phyloP scores from a whole-genome alignment of 225 moss, liverwort and hornwort species.

The Bryoerythrophyllum caledonicum region DNA sequence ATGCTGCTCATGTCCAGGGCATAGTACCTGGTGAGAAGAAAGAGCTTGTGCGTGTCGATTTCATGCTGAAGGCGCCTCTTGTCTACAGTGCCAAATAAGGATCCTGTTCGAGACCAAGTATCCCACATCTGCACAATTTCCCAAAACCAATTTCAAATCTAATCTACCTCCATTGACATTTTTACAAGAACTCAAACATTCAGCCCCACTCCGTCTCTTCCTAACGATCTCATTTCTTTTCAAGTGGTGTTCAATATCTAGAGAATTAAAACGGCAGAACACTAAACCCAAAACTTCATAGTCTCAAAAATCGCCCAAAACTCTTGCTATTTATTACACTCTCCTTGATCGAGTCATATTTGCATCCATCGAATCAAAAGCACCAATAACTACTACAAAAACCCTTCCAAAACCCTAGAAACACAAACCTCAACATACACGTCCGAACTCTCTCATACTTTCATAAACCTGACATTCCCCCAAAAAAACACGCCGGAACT shows the following conservation, averaged over 20 bases:
- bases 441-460: no score
- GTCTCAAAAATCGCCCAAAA: background rate
- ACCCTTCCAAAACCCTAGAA: no score
- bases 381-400: no score
- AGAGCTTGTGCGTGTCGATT: constrained; percentile 89
- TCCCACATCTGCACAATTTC: constrained; percentile 50
- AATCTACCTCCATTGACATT: constrained; percentile 5
- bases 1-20: background rate
- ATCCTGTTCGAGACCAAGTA: constrained; percentile 48
- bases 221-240: background rate
- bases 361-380: background rate
- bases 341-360: background rate
- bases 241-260: background rate
- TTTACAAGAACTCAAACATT: background rate
- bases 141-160: background rate
- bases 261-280: background rate
- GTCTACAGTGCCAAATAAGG: constrained; percentile 51
- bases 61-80: constrained; percentile 91
- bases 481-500: no score
- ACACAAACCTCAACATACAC: no score
- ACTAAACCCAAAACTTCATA: background rate
- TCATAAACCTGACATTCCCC: no score
- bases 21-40: constrained; percentile 86
- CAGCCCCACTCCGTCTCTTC: background rate
- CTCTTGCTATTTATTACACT: background rate